Conservation (phyloP, 1,284 basidiomycete species). For the Boletus smithii region DNA sequence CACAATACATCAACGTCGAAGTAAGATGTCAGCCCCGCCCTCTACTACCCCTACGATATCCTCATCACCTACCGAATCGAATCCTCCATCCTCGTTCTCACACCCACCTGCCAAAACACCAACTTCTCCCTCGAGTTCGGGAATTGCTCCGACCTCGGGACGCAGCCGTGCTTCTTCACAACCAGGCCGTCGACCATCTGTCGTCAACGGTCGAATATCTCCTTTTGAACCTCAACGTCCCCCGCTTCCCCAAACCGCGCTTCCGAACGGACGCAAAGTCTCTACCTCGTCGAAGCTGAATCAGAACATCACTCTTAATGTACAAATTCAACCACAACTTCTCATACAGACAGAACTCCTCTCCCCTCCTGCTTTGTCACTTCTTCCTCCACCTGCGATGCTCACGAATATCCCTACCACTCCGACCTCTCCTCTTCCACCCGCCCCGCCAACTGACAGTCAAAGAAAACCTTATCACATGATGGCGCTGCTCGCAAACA, state of each 20-base stretch:
- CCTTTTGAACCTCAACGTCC: conserved; percentile 46
- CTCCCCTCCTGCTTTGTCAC: conserved; percentile 40
- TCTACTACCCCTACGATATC: conserved; percentile 44
- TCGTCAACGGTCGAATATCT: conserved; percentile 46
- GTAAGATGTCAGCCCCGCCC: conserved; percentile 58
- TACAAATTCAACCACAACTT: conserved; percentile 42
- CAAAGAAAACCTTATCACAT: conserved; percentile 87
- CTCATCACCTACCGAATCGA: conserved; percentile 59
- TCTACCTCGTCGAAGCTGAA: conserved; percentile 60
- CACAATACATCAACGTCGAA: conserved; percentile 66
- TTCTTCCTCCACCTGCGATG: conserved; percentile 51
- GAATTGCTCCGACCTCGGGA: conserved; percentile 32
- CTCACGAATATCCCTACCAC: conserved; percentile 60
- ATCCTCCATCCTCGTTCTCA: conserved; percentile 44
- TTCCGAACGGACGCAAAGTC: conserved; percentile 49
- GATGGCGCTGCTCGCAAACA: conserved; percentile 75
- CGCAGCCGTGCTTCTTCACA: conserved; percentile 67
- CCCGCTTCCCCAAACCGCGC: conserved; percentile 44
- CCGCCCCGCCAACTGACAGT: conserved; percentile 65
- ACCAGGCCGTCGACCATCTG: conserved; percentile 61
- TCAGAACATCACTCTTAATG: conserved; percentile 39
- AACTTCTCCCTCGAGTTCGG: conserved; percentile 42
- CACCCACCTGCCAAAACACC: conserved; percentile 38
- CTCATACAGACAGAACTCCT: conserved; percentile 53
- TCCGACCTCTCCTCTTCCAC: conserved; percentile 71